Percentiles rank a stretch among this genome's conserved stretches.
phyloP scores from a whole-genome alignment of 768 basidiomycete species.

The Butyriboletus loyo region DNA sequence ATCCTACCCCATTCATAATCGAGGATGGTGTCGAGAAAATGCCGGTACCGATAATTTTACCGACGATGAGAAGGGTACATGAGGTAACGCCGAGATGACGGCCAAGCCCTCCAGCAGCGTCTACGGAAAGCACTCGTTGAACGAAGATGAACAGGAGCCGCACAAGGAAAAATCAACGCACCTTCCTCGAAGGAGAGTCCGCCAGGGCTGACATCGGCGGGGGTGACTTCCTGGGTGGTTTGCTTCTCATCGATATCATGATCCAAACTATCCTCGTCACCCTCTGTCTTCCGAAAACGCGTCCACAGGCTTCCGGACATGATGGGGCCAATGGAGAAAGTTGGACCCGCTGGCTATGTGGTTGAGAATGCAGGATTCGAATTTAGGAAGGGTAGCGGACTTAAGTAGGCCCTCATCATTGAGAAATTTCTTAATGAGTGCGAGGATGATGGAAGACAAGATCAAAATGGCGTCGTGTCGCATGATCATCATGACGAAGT shows the following conservation, averaged over 20 bases:
- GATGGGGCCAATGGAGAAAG: background rate
- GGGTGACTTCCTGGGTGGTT: background rate
- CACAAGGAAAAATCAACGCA: constrained; percentile 4
- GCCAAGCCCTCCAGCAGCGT: constrained; percentile 54
- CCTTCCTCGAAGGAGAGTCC: constrained; percentile 51
- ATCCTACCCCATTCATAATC: constrained; percentile 54
- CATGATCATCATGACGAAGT: too few species aligned
- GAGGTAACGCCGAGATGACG: constrained; percentile 55
- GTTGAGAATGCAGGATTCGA: too few species aligned
- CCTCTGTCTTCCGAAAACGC: background rate
- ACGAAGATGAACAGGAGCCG: background rate
- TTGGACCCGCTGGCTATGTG: too few species aligned
- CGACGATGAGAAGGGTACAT: constrained; percentile 56
- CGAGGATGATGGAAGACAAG: too few species aligned
- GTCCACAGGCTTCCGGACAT: constrained; percentile 12
- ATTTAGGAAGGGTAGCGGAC: too few species aligned
- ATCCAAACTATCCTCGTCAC: background rate
- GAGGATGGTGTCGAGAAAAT: constrained; percentile 63
- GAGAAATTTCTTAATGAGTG: too few species aligned
- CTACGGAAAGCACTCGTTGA: constrained; percentile 23
- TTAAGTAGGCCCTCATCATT: too few species aligned
- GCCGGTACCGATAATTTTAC: constrained; percentile 60
- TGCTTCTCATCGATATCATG: background rate
- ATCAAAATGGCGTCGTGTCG: too few species aligned
- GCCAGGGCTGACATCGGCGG: constrained; percentile 34